Percentiles rank a stretch among this genome's conserved stretches.
Evolutionary conservation across 2,329 filamentous ascomycete genomes (phyloP).

Genomic region (Penicillium sp.): DNA sequence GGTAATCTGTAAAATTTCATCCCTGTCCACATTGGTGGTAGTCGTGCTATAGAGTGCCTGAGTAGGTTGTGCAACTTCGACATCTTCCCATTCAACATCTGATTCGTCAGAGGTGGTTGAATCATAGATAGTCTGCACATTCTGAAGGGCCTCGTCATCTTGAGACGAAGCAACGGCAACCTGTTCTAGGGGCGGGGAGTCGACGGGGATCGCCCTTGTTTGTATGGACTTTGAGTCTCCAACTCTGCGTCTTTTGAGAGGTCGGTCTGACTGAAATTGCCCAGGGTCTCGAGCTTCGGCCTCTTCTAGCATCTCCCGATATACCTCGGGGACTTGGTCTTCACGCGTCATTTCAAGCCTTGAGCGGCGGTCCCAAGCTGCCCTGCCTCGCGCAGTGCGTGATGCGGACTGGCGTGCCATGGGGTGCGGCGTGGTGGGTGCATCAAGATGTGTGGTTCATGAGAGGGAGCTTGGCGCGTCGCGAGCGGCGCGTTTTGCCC

Average conservation of each 20-base stretch:
- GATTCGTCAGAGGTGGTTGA: conserved; percentile 57
- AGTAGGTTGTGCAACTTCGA: conserved; percentile 47
- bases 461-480: not conserved
- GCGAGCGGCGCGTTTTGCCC: not conserved
- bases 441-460: conserved; percentile 13
- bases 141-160: conserved; percentile 11
- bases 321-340: conserved; percentile 39
- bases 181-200: conserved; percentile 9
- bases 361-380: conserved; percentile 10
- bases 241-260: conserved; percentile 43
- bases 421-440: not conserved
- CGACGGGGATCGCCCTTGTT: conserved; percentile 16
- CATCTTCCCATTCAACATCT: conserved; percentile 66
- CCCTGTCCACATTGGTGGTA: conserved; percentile 13
- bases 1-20: conserved; percentile 40
- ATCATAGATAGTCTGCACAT: conserved; percentile 38
- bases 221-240: conserved; percentile 24
- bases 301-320: conserved; percentile 46
- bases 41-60: conserved; percentile 24
- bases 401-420: conserved; percentile 26
- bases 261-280: conserved; percentile 26
- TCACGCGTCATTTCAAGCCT: conserved; percentile 19
- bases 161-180: conserved; percentile 11
- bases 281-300: conserved; percentile 36
- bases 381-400: conserved; percentile 18